Evolutionary conservation across 176 grass and related monocot species (phyloP), one percentile per base, ranked within the genome.

Genomic region (Otatea glauca): DNA sequence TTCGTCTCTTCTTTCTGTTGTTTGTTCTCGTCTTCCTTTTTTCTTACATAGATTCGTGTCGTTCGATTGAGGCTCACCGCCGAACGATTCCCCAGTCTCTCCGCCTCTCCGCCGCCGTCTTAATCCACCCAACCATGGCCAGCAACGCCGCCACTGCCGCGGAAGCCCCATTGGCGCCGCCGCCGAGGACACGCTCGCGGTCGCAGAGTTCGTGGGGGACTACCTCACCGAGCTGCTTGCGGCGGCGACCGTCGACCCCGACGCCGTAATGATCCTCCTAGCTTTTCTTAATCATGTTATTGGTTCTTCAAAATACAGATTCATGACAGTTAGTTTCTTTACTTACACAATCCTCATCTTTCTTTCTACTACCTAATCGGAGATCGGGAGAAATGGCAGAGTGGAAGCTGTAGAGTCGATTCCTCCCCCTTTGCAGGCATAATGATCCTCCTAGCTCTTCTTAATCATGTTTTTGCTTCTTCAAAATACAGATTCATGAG

Each of bases 191-290:
- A 90, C 88, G 64, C 91, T 95, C 59, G 91, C 88, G 18, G 77
- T 86, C 51, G 20, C 78, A 1, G 89, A 94, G 23, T 90, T 83
- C 43, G 85, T 94, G 18, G 79, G 89, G 27, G 78, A 88, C 65
- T 77, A 85, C 59, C 93, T 98, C 77, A 67, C 80, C 65, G 77
- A 95, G 74, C 65, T 95, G 64, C 84, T 95, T 64, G 80, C 89
- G 35, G 32, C 87, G 39, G 88, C 73, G 11, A 47, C 83, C 56
- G 91, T 77, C 34, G 93, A 98, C 51, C 54, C 85, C 61, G 88
- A 29, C 29, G 78, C 86, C 86, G 39, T 98, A 37, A 37, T 4
- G 35, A 37, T 37, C 35, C 35, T 37, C 35, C 4, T 37, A 3
- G 35, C 35, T 37, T 37, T 37, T 37, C 35, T 3, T 37, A 4